A percentile compares a stretch with the other conserved stretches of the same genome.
Conservation (phyloP, 1,284 basidiomycete species). For the Trichosporon ovoides region DNA sequence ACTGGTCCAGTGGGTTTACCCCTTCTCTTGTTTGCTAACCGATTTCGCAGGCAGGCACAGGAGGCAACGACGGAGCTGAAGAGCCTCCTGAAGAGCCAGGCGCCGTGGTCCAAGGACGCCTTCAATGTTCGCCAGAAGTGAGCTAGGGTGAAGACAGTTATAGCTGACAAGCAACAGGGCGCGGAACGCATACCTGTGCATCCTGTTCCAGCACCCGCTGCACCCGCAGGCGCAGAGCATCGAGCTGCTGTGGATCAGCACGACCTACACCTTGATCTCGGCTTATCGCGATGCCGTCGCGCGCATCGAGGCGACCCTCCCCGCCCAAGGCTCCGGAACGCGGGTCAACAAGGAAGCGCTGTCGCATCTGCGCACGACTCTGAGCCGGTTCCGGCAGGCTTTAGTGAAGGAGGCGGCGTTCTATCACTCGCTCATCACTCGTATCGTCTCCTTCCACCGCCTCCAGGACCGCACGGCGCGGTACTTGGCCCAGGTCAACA, state of each 20-base stretch:
- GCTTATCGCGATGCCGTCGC: conserved; percentile 72
- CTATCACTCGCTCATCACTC: conserved; percentile 69
- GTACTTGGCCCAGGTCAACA: conserved; percentile 57
- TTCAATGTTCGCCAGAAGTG: conserved; percentile 79
- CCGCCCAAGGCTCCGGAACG: conserved; percentile 13
- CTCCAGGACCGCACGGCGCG: conserved; percentile 19
- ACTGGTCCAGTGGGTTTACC: not conserved
- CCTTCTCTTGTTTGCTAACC: not conserved
- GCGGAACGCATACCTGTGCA: conserved; percentile 65
- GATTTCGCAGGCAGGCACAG: conserved; percentile 21
- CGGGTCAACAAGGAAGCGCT: conserved; percentile 47
- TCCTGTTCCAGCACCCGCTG: conserved; percentile 69
- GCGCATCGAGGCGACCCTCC: conserved; percentile 55
- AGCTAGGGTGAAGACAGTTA: no score
- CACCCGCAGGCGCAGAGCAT: conserved; percentile 71
- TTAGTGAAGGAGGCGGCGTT: conserved; percentile 81
- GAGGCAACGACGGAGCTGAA: conserved; percentile 35
- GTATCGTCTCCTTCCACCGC: conserved; percentile 62
- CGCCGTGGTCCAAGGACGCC: conserved; percentile 75
- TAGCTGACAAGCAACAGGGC: conserved; percentile 54
- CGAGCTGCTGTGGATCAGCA: conserved; percentile 86
- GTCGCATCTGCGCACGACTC: conserved; percentile 74
- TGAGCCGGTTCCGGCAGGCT: conserved; percentile 81
- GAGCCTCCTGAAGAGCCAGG: conserved; percentile 56
- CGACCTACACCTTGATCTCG: conserved; percentile 78